Base-by-base conservation (phyloP, 352 stramenopile species). In the Globisporangium canariense region DNA sequence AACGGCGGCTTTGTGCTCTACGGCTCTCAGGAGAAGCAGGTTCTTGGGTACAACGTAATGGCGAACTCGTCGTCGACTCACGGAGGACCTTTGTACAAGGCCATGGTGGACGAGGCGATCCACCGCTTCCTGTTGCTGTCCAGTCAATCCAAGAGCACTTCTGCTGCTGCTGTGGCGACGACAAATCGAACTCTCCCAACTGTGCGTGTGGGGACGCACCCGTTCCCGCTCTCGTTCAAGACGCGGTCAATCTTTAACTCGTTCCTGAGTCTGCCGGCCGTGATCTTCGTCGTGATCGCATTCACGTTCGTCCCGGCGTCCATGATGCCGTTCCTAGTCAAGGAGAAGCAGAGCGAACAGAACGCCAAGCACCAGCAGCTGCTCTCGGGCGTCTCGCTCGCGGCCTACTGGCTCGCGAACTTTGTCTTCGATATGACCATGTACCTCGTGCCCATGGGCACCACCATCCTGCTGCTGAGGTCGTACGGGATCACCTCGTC, bases 361-460 rank as follows among this genome's bases (percentile, higher is more conserved):
- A 99, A 98, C 65, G 89, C 96, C 8, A 98, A 98, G 66, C 97
- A 99, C 82, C 90, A 98, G 74, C 94, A 98, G 74, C 86, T 88
- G 69, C 94, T 99, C 40, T 97, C 91, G 10, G 97, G 97, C 2
- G 96, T 99, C 11, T 89, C 85, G 11, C 76, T 98, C 16, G 67
- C 70, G 0, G 90, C 93, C 0, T 99, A 98, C 70, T 99, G 98
- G 98, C 52, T 98, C 22, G 92, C 91, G 10, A 99, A 98, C 58
- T 98, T 93, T 47, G 36, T 97, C 38, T 98, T 94, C 65, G 96
- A 99, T 74, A 63, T 96, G 32, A 49, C 91, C 11, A 78, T 97
- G 25, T 99, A 98, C 68, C 67, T 96, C 43, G 76, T 98, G 1
- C 84, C 87, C 1, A 86, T 93, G 68, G 38, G 63, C 40, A 60